Evolutionary conservation across 1,284 basidiomycete genomes (phyloP).

Genomic region (Sanghuangporus weigelae): DNA sequence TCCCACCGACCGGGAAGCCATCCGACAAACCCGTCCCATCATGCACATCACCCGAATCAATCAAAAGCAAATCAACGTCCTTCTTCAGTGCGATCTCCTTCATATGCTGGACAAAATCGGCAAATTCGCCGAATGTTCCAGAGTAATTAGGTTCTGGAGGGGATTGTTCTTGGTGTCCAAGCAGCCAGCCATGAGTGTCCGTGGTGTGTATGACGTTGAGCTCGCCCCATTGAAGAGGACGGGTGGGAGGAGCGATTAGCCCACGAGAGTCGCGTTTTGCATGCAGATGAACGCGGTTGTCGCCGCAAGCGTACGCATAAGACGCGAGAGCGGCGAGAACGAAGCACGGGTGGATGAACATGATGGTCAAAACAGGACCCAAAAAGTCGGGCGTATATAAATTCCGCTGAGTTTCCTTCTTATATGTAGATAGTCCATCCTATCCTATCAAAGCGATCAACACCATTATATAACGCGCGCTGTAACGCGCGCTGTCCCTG

Average conservation of each 20-base stretch:
- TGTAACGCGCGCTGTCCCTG: too few species aligned
- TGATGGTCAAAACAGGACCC: too few species aligned
- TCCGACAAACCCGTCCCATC: slow-evolving; percentile 78
- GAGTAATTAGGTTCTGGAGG: slow-evolving; percentile 67
- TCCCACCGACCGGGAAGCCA: slow-evolving; percentile 61
- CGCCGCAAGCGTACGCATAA: slow-evolving; percentile 10
- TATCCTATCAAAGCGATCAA: too few species aligned
- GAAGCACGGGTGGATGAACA: background rate
- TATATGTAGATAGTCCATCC: too few species aligned
- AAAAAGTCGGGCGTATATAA: too few species aligned
- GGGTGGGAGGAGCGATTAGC: slow-evolving; percentile 49
- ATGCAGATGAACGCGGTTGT: slow-evolving; percentile 34
- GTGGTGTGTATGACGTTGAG: slow-evolving; percentile 80
- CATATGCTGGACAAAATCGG: slow-evolving; percentile 80
- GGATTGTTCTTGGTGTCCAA: slow-evolving; percentile 65
- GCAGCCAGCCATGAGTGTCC: slow-evolving; percentile 77
- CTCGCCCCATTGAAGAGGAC: slow-evolving; percentile 70
- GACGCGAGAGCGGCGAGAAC: background rate
- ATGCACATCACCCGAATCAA: slow-evolving; percentile 76
- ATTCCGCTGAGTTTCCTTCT: too few species aligned
- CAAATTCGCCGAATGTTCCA: slow-evolving; percentile 76
- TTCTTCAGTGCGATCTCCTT: slow-evolving; percentile 59
- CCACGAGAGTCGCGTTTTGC: slow-evolving; percentile 37
- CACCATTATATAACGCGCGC: too few species aligned
- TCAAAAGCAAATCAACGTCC: slow-evolving; percentile 63